These are phyloP conservation scores for Saksenaea oblongispora DNA, from an alignment of 371 early-diverging fungal species.

Conservation along the genomic window DNA sequence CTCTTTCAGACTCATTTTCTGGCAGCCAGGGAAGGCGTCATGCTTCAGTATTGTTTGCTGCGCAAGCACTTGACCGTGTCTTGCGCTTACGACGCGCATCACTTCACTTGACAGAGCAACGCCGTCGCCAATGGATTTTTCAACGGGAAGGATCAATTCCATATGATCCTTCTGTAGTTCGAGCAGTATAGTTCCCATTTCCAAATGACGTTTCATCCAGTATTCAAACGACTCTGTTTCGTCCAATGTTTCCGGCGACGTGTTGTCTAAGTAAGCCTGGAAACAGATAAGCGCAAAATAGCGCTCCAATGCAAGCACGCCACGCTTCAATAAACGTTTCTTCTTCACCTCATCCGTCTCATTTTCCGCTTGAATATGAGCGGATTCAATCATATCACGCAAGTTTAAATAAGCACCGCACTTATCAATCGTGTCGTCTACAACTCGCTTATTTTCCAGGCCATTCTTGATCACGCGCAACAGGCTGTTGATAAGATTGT, in stretches of 20 bases:
- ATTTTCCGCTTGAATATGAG: conserved; percentile 52
- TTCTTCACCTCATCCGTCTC: conserved; percentile 35
- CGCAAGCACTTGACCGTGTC: conserved; percentile 66
- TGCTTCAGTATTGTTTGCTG: conserved; percentile 69
- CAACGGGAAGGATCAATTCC: conserved; percentile 55
- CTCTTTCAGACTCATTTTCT: conserved; percentile 66
- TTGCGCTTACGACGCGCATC: conserved; percentile 53
- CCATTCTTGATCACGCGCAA: conserved; percentile 69
- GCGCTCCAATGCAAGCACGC: conserved; percentile 49
- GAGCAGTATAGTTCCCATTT: conserved; percentile 60
- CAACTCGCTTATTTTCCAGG: conserved; percentile 58
- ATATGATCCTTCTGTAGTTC: conserved; percentile 45
- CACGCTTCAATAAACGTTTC: conserved; percentile 37
- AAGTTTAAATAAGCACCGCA: conserved; percentile 51
- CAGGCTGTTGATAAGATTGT: conserved; percentile 67
- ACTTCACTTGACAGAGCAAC: conserved; percentile 69
- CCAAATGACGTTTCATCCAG: conserved; percentile 66
- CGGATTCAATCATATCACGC: conserved; percentile 57
- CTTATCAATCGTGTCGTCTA: conserved; percentile 62
- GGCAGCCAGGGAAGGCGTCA: conserved; percentile 75
- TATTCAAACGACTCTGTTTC: conserved; percentile 54
- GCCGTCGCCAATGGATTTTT: conserved; percentile 61
- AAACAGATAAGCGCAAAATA: conserved; percentile 72
- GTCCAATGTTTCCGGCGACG: conserved; percentile 34
- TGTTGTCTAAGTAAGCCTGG: conserved; percentile 54